These are phyloP conservation scores for Epichloe brachyelytri DNA, from an alignment of 2,329 filamentous ascomycete species.

Conservation along the genomic window DNA sequence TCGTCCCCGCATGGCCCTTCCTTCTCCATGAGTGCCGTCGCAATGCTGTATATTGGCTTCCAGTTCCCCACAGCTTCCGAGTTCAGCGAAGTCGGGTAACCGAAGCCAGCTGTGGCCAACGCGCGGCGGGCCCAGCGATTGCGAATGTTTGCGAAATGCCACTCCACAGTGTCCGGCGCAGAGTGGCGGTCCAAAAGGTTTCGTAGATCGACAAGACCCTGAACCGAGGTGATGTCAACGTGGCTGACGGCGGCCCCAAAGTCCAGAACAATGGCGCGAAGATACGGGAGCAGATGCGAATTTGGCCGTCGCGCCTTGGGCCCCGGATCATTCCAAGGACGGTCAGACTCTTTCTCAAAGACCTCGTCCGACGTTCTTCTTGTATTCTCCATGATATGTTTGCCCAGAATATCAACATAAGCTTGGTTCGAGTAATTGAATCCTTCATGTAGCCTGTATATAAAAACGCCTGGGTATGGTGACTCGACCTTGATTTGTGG, in stretches of 20 bases:
- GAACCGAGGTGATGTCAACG: slow-evolving; percentile 44
- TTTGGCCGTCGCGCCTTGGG: slow-evolving; percentile 17
- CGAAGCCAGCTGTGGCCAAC: slow-evolving; percentile 43
- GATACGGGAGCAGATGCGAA: slow-evolving; percentile 26
- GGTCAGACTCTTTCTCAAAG: slow-evolving; percentile 25
- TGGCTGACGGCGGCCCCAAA: slow-evolving; percentile 43
- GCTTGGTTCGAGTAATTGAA: slow-evolving; percentile 41
- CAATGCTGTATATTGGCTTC: slow-evolving; percentile 22
- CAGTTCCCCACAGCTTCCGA: slow-evolving; percentile 16
- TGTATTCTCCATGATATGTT: slow-evolving; percentile 28
- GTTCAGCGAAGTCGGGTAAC: slow-evolving; percentile 25
- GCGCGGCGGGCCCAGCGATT: slow-evolving; percentile 46
- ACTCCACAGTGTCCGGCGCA: slow-evolving; percentile 32
- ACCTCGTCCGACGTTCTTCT: slow-evolving; percentile 25
- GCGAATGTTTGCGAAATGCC: slow-evolving; percentile 40
- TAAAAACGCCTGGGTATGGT: slow-evolving; percentile 35
- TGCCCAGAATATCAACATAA: slow-evolving; percentile 27
- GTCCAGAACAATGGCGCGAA: slow-evolving; percentile 44
- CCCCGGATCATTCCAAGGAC: slow-evolving; percentile 43
- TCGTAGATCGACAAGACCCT: slow-evolving; percentile 42
- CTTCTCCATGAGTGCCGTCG: slow-evolving; percentile 11
- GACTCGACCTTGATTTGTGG: slow-evolving; percentile 27
- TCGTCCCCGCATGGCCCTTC: slow-evolving; percentile 4
- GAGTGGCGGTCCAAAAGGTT: slow-evolving; percentile 41
- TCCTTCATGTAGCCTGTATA: slow-evolving; percentile 38